A percentile compares a stretch with the other conserved stretches of the same genome.
phyloP scores from a whole-genome alignment of 768 basidiomycete species.

The Pleurotus pulmonarius region DNA sequence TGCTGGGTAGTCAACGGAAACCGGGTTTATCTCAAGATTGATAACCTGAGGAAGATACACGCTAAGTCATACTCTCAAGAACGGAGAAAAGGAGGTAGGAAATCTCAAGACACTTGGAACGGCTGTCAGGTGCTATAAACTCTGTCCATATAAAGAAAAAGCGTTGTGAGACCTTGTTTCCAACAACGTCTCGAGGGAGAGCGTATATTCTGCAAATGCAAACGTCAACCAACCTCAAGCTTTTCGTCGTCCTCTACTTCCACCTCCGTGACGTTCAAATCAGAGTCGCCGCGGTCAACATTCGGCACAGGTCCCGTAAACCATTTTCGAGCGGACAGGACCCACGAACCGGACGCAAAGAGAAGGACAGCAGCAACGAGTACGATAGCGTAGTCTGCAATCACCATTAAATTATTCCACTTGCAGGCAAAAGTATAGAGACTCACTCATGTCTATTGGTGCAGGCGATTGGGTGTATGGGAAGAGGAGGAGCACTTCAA shows the following conservation, averaged over 20 bases:
- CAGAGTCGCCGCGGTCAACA: constrained; percentile 13
- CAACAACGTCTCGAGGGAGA: too few species aligned
- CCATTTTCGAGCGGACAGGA: constrained; percentile 29
- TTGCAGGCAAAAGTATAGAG: neutral
- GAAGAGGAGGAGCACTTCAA: constrained; percentile 28
- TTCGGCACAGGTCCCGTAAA: constrained; percentile 30
- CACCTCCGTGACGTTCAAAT: neutral
- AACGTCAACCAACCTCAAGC: neutral
- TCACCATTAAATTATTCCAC: constrained; percentile 14
- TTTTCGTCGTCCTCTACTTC: neutral
- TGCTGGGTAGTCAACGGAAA: too few species aligned
- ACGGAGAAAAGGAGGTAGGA: too few species aligned
- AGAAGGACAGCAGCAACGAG: constrained; percentile 26
- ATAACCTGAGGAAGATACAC: too few species aligned
- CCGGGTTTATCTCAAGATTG: too few species aligned
- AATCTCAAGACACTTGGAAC: too few species aligned
- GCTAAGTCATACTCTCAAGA: too few species aligned
- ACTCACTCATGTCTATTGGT: constrained; percentile 30
- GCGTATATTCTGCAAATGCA: too few species aligned
- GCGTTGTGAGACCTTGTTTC: too few species aligned
- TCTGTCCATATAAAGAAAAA: too few species aligned
- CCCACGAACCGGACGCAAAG: constrained; percentile 26
- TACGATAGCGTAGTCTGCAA: constrained; percentile 24
- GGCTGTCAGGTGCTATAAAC: too few species aligned
- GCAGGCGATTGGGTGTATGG: constrained; percentile 19